Percentiles rank a stretch among this genome's conserved stretches.
Evolutionary conservation across 495 filamentous ascomycete species (phyloP).

Genomic region (Penicillium canariense): DNA sequence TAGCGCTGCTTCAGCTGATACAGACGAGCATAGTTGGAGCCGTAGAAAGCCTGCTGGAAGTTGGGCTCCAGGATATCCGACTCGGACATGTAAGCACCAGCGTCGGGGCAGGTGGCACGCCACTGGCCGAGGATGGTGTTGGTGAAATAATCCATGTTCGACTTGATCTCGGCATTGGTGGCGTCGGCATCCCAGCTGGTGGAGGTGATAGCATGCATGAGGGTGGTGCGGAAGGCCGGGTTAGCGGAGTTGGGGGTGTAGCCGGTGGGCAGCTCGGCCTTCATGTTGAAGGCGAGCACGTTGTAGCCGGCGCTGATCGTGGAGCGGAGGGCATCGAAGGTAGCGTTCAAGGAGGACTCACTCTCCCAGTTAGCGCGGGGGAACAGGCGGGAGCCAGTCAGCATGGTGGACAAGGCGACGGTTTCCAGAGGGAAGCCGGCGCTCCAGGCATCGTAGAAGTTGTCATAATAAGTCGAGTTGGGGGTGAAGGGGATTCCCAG

Average conservation of each 20-base stretch:
- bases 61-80: constrained; percentile 59
- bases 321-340: constrained; percentile 43
- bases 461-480: constrained; percentile 48
- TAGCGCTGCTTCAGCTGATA: constrained; percentile 49
- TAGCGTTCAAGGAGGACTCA: constrained; percentile 36
- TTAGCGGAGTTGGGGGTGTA: constrained; percentile 44
- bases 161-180: constrained; percentile 19
- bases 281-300: constrained; percentile 51
- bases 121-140: constrained; percentile 49
- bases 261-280: constrained; percentile 30
- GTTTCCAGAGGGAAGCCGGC: constrained; percentile 47
- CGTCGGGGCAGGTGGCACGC: constrained; percentile 40
- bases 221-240: constrained; percentile 53
- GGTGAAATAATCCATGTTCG: constrained; percentile 25
- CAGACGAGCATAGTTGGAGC: constrained; percentile 51
- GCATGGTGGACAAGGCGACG: constrained; percentile 38
- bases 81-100: constrained; percentile 40
- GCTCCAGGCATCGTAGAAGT: constrained; percentile 47
- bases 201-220: constrained; percentile 52
- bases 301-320: constrained; percentile 42
- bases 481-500: constrained; percentile 40
- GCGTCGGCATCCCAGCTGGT: constrained; percentile 22
- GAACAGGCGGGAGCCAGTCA: constrained; percentile 50
- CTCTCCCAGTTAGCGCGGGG: constrained; percentile 47
- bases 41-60: constrained; percentile 63